Evolutionary conservation across 441 rosid species (phyloP), one percentile per base, ranked within the genome.

Genomic region (Macaranga tanarius): DNA sequence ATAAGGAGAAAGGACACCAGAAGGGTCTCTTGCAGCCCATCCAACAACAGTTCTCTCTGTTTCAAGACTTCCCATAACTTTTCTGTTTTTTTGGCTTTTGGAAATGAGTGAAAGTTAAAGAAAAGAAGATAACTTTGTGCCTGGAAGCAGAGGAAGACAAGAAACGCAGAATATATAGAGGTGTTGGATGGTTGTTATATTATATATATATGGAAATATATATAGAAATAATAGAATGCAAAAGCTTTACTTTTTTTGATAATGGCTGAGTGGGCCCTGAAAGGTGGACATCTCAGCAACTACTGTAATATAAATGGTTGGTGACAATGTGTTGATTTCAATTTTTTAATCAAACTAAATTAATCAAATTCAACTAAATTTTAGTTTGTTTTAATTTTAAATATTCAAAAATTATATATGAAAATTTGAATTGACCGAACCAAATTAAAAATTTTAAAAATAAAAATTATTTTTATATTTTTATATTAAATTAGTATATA

Each of bases 21-120:
- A 86, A 4, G 97, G 82, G 70, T 92, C 95, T 77, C 76, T 87
- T 2, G 99, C 97, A 15, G 99, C 99, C 92, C 89, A 92, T 12
- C 99, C 99, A 0, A 80, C 65, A 13, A 81, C 76, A 20, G 86
- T 86, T 79, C 73, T 88, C 84, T 89, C 92, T 0, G 67, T 40
- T 68, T 85, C 91, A 67, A 86, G 69, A 76, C 81, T 73, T 0
- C 89, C 93, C 97, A 92, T 94, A 34, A 72, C 45, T 55, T 61
- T 19, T 20, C 9, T 40, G 22, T 9, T 6, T 20, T 15, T 57
- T 23, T 22, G 28, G 2, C 31, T 57, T 51, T 4, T 57, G 7
- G 48, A 34, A 13, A 38, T 20, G 11, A 23, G 31, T 34, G 19
- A 16, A 11, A 3, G 8, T 7, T n/a, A 5, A 16, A 2, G 16